Percentiles rank a stretch among this genome's conserved stretches.
phyloP scores from a whole-genome alignment of 2,329 filamentous ascomycete genomes.

The Botrytis tulipae region DNA sequence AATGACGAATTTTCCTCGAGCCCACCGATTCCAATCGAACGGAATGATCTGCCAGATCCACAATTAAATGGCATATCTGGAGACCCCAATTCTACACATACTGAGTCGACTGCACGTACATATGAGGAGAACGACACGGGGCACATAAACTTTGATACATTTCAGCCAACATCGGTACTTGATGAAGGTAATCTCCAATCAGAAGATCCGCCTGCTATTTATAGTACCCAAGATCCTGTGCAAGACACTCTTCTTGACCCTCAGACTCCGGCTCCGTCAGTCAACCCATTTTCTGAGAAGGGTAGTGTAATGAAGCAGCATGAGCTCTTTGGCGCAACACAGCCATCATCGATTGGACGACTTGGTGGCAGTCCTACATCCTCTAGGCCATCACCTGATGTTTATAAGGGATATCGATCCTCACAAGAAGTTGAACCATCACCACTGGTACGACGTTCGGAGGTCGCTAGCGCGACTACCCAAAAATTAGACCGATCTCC shows the following conservation, averaged over 20 bases:
- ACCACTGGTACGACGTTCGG: slow-evolving; percentile 26
- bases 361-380: slow-evolving; percentile 32
- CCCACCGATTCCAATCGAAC: neutral
- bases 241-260: slow-evolving; percentile 27
- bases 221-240: neutral
- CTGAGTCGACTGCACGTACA: slow-evolving; percentile 33
- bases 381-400: slow-evolving; percentile 36
- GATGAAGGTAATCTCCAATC: slow-evolving; percentile 23
- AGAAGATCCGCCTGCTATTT: slow-evolving; percentile 27
- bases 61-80: neutral
- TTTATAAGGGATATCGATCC: slow-evolving; percentile 30
- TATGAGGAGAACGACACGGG: slow-evolving; percentile 35
- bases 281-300: slow-evolving; percentile 37
- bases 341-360: slow-evolving; percentile 34
- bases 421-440: slow-evolving; percentile 29
- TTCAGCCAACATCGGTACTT: slow-evolving; percentile 9
- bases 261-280: slow-evolving; percentile 34
- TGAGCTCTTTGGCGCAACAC: slow-evolving; percentile 37
- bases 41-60: neutral
- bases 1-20: neutral
- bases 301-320: slow-evolving; percentile 35
- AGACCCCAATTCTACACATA: slow-evolving; percentile 25
- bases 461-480: slow-evolving; percentile 18
- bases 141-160: slow-evolving; percentile 30
- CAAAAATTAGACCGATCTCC: slow-evolving; percentile 25